Evolutionary conservation across 2,329 filamentous ascomycete genomes (phyloP), one percentile per base, ranked within the genome.

Genomic region (Drechslerella stenobrocha): DNA sequence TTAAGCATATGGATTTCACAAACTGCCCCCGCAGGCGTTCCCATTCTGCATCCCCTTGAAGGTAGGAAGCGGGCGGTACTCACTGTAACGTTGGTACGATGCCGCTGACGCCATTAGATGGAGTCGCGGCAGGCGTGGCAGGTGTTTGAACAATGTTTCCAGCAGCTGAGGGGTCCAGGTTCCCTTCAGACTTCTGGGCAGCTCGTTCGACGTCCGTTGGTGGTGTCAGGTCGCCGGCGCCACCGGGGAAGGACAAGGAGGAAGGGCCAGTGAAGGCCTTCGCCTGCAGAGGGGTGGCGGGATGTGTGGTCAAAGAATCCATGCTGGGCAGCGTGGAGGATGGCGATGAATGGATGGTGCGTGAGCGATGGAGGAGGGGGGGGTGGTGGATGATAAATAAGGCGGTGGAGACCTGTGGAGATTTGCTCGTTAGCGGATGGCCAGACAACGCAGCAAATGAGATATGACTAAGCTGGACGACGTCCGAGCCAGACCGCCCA

Each of bases 71-170:
- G 30, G 52, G 61, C 46, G 53, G 59, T 50, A 93, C 90, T 90
- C 89, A 95, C 90, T 96, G 90, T 83, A 96, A 83, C 74, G 89
- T 95, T 74, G 90, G 90, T 75, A 91, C 89, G 76, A 96, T 88
- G 75, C 90, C 90, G 80, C 88, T 95, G 71, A 89, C 89, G 77
- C 87, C 87, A 76, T 88, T 84, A 70, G 82, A 86, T 73, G 92
- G 92, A 71, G 92, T 97, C 70, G 91, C 90, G 79, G 88, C 91
- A 74, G 92, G 92, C 78, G 93, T 96, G 71, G 83, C 83, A 1
- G 72, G 73, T 78, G 83, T 83, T 75, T 77, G 80, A 75, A 79
- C 81, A 76, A 70, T 74, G 73, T 59, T 56, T 18, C 76, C 80
- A 71, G 81, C 82, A 70, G 75, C 73, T 46, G 73, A 73, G 71